These are phyloP conservation scores for Corchorus capsularis DNA, from an alignment of 345 rosid genomes.

Conservation along the genomic window DNA sequence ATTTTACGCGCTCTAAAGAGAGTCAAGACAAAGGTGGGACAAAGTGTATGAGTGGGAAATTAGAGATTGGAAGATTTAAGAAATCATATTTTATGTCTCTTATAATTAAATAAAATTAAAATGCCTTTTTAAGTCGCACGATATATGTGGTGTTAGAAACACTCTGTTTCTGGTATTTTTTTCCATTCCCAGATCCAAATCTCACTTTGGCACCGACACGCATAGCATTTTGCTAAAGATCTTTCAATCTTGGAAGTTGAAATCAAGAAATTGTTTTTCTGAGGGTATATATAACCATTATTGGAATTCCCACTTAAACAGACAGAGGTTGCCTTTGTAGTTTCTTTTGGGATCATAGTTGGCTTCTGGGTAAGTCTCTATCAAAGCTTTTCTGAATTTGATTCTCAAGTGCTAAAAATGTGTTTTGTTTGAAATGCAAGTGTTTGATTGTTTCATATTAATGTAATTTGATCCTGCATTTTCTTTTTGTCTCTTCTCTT, in stretches of 20 bases:
- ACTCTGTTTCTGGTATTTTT: not conserved
- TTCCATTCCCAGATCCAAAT: constrained; percentile 11
- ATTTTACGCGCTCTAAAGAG: not conserved
- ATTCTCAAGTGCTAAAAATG: not conserved
- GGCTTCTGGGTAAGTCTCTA: no score
- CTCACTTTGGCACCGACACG: not conserved
- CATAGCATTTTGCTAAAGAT: not conserved
- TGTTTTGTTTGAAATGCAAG: constrained; percentile 9
- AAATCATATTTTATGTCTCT: no score
- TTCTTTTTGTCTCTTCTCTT: not conserved
- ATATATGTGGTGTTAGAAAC: not conserved
- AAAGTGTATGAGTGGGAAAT: not conserved
- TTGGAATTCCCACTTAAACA: no score
- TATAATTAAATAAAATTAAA: no score
- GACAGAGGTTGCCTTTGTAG: no score
- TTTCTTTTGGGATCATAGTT: no score
- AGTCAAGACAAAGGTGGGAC: not conserved
- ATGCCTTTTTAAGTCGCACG: not conserved
- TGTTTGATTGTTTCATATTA: constrained; percentile 1
- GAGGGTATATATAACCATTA: not conserved
- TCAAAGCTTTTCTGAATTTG: not conserved
- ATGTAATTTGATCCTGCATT: constrained; percentile 2
- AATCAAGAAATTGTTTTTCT: not conserved
- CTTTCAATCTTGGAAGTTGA: not conserved
- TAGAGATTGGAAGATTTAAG: not conserved